A percentile compares a stretch with the other conserved stretches of the same genome.
phyloP scores from a whole-genome alignment of 1,139 yeast species.

The Starmera stellimalicola region DNA sequence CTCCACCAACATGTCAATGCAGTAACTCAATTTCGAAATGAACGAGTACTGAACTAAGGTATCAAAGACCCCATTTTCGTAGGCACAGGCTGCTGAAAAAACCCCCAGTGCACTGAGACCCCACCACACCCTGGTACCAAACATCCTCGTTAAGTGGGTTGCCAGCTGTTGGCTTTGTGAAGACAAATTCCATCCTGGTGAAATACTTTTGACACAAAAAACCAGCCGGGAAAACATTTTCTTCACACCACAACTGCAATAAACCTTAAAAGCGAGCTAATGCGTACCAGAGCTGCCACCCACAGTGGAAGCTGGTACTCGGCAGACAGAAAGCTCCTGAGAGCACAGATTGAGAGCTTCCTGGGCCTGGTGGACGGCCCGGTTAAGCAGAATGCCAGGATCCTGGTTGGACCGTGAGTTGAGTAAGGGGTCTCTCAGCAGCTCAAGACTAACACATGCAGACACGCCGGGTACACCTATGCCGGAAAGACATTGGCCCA shows the following conservation, averaged over 20 bases:
- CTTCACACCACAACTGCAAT: too few species aligned
- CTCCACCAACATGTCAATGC: slow-evolving; percentile 9
- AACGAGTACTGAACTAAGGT: slow-evolving; percentile 11
- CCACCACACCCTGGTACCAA: too few species aligned
- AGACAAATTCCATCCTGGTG: too few species aligned
- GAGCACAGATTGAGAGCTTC: slow-evolving; percentile 38
- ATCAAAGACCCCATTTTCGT: slow-evolving; percentile 10
- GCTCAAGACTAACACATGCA: slow-evolving; percentile 25
- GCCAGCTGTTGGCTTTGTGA: too few species aligned
- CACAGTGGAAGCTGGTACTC: slow-evolving; percentile 92
- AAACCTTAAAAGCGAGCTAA: background rate
- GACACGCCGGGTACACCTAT: slow-evolving; percentile 89
- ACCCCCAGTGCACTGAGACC: too few species aligned
- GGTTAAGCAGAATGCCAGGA: slow-evolving; percentile 45
- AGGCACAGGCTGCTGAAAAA: background rate
- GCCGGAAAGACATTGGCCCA: slow-evolving; percentile 75
- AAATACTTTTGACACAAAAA: too few species aligned
- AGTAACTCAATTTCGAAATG: slow-evolving; percentile 13
- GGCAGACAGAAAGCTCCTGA: slow-evolving; percentile 32
- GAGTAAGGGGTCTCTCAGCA: background rate
- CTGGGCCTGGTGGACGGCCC: slow-evolving; percentile 24
- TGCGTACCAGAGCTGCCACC: slow-evolving; percentile 45
- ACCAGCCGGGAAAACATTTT: too few species aligned
- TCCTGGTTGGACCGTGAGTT: slow-evolving; percentile 34
- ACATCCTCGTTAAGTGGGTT: too few species aligned